Evolutionary conservation across 148 eudicot species (phyloP), one percentile per base, ranked within the genome.

Genomic region (Silene uniflora): DNA sequence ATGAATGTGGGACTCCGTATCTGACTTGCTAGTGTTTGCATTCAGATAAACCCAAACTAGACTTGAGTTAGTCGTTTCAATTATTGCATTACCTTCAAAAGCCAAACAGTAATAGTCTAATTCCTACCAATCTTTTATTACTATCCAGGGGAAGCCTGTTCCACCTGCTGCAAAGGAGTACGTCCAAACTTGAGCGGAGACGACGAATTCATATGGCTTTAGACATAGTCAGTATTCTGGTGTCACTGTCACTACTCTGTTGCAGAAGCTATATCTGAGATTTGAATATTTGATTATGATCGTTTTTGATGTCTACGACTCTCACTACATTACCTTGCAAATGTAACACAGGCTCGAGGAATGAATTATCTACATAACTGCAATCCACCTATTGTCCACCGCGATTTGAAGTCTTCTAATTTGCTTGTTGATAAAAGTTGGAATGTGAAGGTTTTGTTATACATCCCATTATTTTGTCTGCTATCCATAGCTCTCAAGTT

Each of bases 331-430:
- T 55, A 29, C 61, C 65, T 76, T 73, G 59, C 63, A 23, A 71
- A 80, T 55, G 29, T 49, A 39, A 49, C 75, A 58, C 86, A 96
- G 99, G 99, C 93, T 74, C 86, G 98, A 58, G 99, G 99, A 54
- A 86, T 96, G 97, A 92, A 91, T 82, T 89, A 96, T 87, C 98
- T 96, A 76, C 99, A 96, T 78, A 97, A 86, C 73, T 88, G 86
- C 85, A 84, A 78, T 69, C 98, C 98, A 7, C 99, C 99, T 72
- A 89, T 96, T 42, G 76, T 96, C 61, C 99, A 96, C 76, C 91
- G 99, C 47, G 98, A 96, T 85, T 85, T 96, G 79, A 96, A 96
- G 86, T 88, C 99, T 69, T 92, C 99, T 69, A 96, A 96, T 84
- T 89, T 96, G 78, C 90, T 96, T 61, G 99, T 95, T 62, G 98